Base-by-base conservation (phyloP, 768 basidiomycete species). In the Ramaria sp. region DNA sequence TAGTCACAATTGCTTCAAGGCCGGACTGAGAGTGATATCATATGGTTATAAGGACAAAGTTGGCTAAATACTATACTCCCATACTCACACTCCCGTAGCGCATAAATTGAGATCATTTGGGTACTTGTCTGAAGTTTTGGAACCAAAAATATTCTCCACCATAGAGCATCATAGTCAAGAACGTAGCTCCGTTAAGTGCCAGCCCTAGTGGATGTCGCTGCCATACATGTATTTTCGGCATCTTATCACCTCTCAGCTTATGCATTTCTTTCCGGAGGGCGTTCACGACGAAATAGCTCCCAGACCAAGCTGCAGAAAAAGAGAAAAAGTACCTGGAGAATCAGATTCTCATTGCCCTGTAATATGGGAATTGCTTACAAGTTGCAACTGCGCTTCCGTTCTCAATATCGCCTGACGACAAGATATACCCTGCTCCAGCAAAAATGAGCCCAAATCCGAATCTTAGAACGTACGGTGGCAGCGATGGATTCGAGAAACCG, bases 351-450 rank as follows among this genome's bases (percentile, higher is more conserved):
- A 43, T n/a, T 1, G 12, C 25, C 0, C 45, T 16, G 24, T n/a
- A 22, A 12, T 22, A 24, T 12, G 6, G 27, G 43, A 16, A 28
- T 36, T 15, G 56, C 61, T 43, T 48, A 71, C 69, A 65, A 24
- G 69, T 76, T 18, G 69, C 59, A 20, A 75, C 71, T 0, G 75
- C 76, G 50, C 70, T 67, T 1, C 76, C 76, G 52, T 77, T 76
- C 27, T 68, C 62, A 28, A 56, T 56, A 39, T 76, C 74, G 2
- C 73, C 74, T 5, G 64, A 24, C 4, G 63, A 52, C 36, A 76
- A 56, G 1, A 74, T 69, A 59, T 74, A 75, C 1, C 73, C 73
- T 1, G 73, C 69, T 0, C 75, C 74, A 0, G 67, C 69, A 43
- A 77, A 73, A 15, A 71, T 65, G 6, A 71, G 58, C 10, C 70